These are phyloP conservation scores for Trypanosoma rangeli DNA, from an alignment of 208 protist species.

Conservation along the genomic window DNA sequence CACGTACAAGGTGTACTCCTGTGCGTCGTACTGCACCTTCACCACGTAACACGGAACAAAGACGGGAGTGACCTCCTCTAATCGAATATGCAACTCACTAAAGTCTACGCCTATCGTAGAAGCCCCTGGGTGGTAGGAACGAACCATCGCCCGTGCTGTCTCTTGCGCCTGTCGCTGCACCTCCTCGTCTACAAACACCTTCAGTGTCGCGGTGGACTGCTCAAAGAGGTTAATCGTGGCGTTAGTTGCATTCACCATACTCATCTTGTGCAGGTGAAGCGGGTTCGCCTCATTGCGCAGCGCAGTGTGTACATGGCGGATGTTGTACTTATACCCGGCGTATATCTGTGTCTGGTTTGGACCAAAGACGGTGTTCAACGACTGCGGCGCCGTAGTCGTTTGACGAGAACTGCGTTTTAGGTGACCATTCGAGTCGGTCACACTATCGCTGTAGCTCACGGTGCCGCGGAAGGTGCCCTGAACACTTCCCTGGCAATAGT, in stretches of 20 bases:
- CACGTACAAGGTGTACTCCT: constrained; percentile 83
- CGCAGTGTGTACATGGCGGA: constrained; percentile 65
- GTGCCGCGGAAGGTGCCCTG: constrained; percentile 52
- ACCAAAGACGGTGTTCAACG: constrained; percentile 63
- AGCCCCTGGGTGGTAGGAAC: constrained; percentile 65
- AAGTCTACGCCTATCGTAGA: constrained; percentile 57
- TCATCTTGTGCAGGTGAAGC: constrained; percentile 57
- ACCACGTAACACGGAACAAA: constrained; percentile 87
- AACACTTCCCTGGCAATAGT: constrained; percentile 70
- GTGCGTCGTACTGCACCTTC: constrained; percentile 67
- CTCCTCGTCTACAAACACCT: constrained; percentile 52
- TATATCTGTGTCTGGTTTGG: constrained; percentile 84
- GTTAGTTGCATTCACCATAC: constrained; percentile 53
- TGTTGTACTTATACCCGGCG: constrained; percentile 91
- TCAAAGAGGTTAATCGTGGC: constrained; percentile 88
- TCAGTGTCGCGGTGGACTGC: constrained; percentile 74
- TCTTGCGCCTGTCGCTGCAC: constrained; percentile 52
- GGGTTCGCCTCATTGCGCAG: constrained; percentile 57
- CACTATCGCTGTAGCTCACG: constrained; percentile 44
- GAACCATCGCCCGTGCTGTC: constrained; percentile 46
- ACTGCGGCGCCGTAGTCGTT: constrained; percentile 45
- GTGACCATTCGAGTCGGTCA: constrained; percentile 28
- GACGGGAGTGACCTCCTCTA: constrained; percentile 69
- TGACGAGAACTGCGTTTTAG: constrained; percentile 29
- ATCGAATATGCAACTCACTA: constrained; percentile 43